Evolutionary conservation across 306 rosid species (phyloP), one percentile per base, ranked within the genome.

Genomic region (Quercus dentata): DNA sequence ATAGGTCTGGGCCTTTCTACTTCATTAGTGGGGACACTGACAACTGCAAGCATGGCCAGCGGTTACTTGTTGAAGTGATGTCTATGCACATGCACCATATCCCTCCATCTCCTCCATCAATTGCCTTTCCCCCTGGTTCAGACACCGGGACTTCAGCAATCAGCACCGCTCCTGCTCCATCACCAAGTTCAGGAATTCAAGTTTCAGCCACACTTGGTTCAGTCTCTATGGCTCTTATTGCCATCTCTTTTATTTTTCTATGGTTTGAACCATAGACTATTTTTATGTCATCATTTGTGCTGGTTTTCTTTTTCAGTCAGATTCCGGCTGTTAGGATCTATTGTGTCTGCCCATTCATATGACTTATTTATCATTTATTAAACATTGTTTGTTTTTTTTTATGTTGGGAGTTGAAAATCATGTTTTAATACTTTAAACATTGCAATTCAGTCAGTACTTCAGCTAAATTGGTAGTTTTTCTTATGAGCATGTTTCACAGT

Each of bases 1-100:
- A 95, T 68, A 84, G 87, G 77, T 64, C 97, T 1, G 97, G 97
- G 0, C 63, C 90, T 15, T 92, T 88, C 80, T 94, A 85, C 82
- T 94, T 92, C 91, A 86, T 92, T 80, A 92, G 97, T 31, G 97
- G 94, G n/a, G 74, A 52, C 12, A 76, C 64, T 1, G 75, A 83
- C 38, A 95, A 92, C 49, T 94, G 99, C 91, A 89, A 69, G 31
- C 78, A 79, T 3, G 97, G 99, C 56, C 92, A 91, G 82, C 78
- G 82, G 30, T n/a, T 92, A 62, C 73, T 91, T n/a, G 91, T 94
- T 8, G 89, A 91, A 51, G 97, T 94, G 23, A 85, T 92, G 91
- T 80, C 84, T 14, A 86, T 73, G 15, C 93, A 86, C 64, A 41
- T 41, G 46, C 46, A 41, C 75, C 74, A 8, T 41, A 14, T 77